Evolutionary conservation across 1,284 basidiomycete species (phyloP).

Genomic region (Stereum hirsutum): DNA sequence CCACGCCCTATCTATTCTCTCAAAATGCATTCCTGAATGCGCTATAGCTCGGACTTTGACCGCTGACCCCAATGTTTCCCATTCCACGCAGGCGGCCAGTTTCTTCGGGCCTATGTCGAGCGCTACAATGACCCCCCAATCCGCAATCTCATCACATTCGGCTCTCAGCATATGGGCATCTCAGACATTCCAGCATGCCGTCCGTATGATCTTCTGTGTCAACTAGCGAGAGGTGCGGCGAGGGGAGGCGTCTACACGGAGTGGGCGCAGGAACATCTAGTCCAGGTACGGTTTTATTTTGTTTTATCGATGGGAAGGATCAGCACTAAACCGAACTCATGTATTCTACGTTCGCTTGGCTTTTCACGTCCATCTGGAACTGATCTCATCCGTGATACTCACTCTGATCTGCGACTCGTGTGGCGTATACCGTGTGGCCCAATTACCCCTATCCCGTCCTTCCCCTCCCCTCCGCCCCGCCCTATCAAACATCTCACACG

Average conservation of each 20-base stretch:
- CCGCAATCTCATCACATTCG: slow-evolving; percentile 85
- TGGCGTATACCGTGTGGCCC: too few species aligned
- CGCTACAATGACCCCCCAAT: slow-evolving; percentile 73
- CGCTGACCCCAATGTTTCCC: slow-evolving; percentile 10
- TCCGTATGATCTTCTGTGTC: slow-evolving; percentile 68
- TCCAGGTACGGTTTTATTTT: slow-evolving; percentile 47
- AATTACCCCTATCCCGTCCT: too few species aligned
- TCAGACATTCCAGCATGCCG: slow-evolving; percentile 72
- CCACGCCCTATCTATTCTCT: too few species aligned
- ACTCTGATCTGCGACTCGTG: too few species aligned
- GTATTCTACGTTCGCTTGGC: too few species aligned
- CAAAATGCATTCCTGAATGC: too few species aligned
- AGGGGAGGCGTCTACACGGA: slow-evolving; percentile 71
- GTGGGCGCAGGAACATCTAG: slow-evolving; percentile 77
- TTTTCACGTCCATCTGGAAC: neutral
- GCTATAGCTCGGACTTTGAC: too few species aligned
- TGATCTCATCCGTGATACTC: neutral
- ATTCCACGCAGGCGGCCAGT: slow-evolving; percentile 56
- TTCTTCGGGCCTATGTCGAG: slow-evolving; percentile 86
- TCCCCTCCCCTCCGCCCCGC: neutral
- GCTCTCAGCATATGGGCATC: slow-evolving; percentile 80
- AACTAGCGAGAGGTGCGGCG: slow-evolving; percentile 64
- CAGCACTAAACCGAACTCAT: too few species aligned
- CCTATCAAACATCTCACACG: neutral
- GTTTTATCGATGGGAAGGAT: neutral